phyloP scores from a whole-genome alignment of 768 basidiomycete species.

The Kwoniella sp. region DNA sequence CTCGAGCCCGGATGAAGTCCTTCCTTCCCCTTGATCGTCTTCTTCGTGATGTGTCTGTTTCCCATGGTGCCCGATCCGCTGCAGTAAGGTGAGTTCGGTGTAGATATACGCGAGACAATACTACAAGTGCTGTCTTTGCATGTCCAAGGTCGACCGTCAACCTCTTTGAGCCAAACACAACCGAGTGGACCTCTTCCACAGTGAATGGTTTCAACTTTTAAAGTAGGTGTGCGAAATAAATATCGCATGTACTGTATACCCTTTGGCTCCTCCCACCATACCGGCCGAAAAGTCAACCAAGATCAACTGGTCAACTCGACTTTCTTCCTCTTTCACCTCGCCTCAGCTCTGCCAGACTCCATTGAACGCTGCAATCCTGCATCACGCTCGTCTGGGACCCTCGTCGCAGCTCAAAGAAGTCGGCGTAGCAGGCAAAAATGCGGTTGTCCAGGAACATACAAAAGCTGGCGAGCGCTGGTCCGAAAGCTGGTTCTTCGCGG shows the following conservation, averaged over 20 bases:
- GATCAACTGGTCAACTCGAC: no score
- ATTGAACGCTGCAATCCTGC: no score
- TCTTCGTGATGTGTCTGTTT: conserved; percentile 52
- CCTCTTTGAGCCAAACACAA: neutral
- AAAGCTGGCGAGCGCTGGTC: conserved; percentile 5
- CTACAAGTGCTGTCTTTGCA: neutral
- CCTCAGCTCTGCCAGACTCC: no score
- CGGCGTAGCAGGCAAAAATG: neutral
- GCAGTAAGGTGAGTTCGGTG: neutral
- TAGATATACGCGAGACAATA: neutral
- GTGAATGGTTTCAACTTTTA: conserved; percentile 18
- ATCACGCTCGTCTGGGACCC: no score
- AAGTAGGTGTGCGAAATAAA: conserved; percentile 4
- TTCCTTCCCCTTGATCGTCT: conserved; percentile 57
- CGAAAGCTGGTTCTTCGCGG: conserved; percentile 9
- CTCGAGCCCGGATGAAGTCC: conserved; percentile 56
- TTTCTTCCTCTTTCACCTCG: no score
- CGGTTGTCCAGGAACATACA: conserved; percentile 1
- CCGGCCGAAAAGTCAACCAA: conserved; percentile 10
- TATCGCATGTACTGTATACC: neutral
- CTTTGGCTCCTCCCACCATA: neutral
- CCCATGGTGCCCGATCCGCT: conserved; percentile 22
- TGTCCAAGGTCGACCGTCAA: neutral
- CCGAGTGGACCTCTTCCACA: neutral
- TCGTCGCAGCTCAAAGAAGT: no score